Evolutionary conservation across 805 yeast species (phyloP).

Genomic region (Grigorovia transvaalensis): DNA sequence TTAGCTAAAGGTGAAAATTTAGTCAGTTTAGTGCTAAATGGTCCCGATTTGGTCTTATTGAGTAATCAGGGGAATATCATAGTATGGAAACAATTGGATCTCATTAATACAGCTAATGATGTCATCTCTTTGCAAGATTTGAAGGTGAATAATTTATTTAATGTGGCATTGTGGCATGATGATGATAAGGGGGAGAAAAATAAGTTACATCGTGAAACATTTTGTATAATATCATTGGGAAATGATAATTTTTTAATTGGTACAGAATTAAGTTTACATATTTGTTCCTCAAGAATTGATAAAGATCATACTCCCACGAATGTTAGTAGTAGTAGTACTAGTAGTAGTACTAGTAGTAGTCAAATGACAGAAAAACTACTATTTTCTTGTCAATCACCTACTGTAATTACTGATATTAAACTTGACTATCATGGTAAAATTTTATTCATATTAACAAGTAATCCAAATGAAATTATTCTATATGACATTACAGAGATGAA

Average conservation of each 20-base stretch:
- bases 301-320: constrained; percentile 10
- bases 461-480: constrained; percentile 14
- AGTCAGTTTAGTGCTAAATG: constrained; percentile 16
- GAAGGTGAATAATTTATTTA: neutral
- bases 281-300: constrained; percentile 17
- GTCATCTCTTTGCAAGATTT: constrained; percentile 13
- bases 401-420: constrained; percentile 24
- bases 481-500: constrained; percentile 9
- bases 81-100: constrained; percentile 18
- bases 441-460: constrained; percentile 17
- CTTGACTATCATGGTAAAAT: constrained; percentile 10
- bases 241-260: neutral
- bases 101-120: constrained; percentile 25
- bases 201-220: neutral
- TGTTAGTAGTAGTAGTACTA: constrained; percentile 13
- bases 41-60: constrained; percentile 11
- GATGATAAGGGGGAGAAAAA: neutral
- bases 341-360: neutral
- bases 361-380: constrained; percentile 4
- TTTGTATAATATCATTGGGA: neutral
- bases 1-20: constrained; percentile 12
- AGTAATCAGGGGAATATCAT: constrained; percentile 20
- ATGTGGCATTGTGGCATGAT: constrained; percentile 1
- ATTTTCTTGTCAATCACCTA: constrained; percentile 10
- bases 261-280: constrained; percentile 2